Evolutionary conservation across 495 filamentous ascomycete species (phyloP).

Genomic region (Penicillium subrubescens): DNA sequence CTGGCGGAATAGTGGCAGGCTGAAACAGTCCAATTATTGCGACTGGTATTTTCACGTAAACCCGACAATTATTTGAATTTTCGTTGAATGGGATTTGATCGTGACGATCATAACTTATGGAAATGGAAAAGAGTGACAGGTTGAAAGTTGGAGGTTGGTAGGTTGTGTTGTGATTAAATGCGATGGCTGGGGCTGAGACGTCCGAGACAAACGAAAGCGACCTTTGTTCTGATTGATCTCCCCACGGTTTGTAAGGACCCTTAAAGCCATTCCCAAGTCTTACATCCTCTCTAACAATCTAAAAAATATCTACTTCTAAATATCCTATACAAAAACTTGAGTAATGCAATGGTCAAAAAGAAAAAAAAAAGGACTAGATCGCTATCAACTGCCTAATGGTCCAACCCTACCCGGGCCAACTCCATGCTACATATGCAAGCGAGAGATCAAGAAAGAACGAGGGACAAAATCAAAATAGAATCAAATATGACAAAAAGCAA

Average conservation of each 20-base stretch:
- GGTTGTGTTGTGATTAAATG: constrained; percentile 1
- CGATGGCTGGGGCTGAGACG: constrained; percentile 11
- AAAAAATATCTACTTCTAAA: not conserved
- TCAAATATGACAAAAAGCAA: not conserved
- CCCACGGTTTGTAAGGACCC: not conserved
- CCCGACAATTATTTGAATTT: not conserved
- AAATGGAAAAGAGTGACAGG: not conserved
- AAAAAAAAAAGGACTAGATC: not conserved
- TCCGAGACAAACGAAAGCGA: not conserved
- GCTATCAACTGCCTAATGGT: not conserved
- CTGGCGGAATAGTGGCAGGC: not conserved
- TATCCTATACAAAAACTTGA: not conserved
- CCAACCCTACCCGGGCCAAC: constrained; percentile 8
- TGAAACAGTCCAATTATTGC: too few species aligned
- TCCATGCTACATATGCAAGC: constrained; percentile 10
- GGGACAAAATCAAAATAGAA: not conserved
- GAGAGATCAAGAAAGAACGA: not conserved
- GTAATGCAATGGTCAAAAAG: not conserved
- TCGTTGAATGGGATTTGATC: not conserved
- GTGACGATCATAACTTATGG: not conserved
- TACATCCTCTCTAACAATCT: not conserved
- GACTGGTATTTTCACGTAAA: not conserved
- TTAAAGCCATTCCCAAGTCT: not conserved
- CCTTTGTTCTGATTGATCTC: not conserved
- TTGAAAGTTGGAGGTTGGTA: not conserved